Evolutionary conservation across 164 flowering plant genomes (phyloP).

Genomic region (Tinospora cordifolia): DNA sequence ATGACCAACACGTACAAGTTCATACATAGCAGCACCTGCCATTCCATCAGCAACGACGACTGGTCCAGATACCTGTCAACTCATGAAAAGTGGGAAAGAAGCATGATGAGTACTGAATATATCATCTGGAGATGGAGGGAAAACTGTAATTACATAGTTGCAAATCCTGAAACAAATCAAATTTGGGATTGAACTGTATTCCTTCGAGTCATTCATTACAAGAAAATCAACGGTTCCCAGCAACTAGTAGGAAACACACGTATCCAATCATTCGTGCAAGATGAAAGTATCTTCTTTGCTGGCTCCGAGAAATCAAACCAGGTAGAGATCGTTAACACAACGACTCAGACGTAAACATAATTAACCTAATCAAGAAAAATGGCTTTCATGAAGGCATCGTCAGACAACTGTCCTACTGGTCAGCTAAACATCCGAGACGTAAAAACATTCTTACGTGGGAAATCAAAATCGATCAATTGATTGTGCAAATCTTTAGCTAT

Average conservation of each 20-base stretch:
- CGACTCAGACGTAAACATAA: no score
- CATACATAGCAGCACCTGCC: conserved; percentile 99
- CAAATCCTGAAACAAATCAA: neutral
- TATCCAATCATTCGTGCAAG: neutral
- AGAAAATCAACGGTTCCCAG: neutral
- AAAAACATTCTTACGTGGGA: no score
- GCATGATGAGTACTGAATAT: neutral
- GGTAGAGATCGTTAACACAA: no score
- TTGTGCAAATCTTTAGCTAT: no score
- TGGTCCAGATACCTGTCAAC: conserved; percentile 89
- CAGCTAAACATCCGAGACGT: no score
- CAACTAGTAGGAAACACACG: neutral
- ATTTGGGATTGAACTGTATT: neutral
- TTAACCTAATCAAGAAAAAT: neutral
- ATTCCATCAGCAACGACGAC: conserved; percentile 99
- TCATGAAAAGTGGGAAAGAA: neutral
- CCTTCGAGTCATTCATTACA: neutral
- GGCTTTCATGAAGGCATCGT: neutral
- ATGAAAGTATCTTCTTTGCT: neutral
- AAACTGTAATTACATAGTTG: neutral
- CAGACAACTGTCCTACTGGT: neutral
- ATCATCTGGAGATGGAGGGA: neutral
- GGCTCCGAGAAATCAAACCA: neutral
- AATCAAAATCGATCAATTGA: no score
- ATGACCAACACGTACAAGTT: conserved; percentile 97